Evolutionary conservation across 2,329 filamentous ascomycete genomes (phyloP), one percentile per base, ranked within the genome.

Genomic region (Aspergillus sp.): DNA sequence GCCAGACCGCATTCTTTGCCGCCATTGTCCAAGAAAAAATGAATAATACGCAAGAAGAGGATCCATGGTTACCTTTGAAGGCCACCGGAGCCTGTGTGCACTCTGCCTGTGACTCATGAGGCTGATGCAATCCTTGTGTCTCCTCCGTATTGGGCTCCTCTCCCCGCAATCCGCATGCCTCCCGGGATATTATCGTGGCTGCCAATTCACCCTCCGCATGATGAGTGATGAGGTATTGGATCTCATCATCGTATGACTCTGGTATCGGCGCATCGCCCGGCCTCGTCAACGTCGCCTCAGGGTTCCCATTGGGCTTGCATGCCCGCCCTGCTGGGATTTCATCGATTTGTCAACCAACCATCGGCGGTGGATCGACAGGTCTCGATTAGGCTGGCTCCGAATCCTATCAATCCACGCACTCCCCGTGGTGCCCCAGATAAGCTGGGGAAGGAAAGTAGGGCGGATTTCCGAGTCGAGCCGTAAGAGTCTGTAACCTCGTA

Each of bases 171-270:
- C 45, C 56, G 56, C 45, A 49, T 58, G 57, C 61, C 35, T 63
- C 56, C 64, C 64, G 65, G 62, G 35, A 60, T 54, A 62, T 66
- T 67, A 64, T 67, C 65, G 65, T 67, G 52, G 39, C 39, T 50
- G 27, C 27, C 44, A 21, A 37, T 48, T 31, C 27, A 11, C 27
- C 27, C 9, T 31, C 27, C 27, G 46, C n/a, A 25, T 35, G 58
- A 58, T 59, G 61, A 62, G 46, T 56, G 60, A 65, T 65, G 64
- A 62, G 59, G 59, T 64, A 61, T 62, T 63, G 62, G 59, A 61
- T 61, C 58, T 65, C 59, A 60, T 44, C 55, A 62, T 65, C 60
- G 63, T 63, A 63, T 64, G 63, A 65, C 58, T 60, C 45, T 54
- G 41, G 41, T 49, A 51, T 49, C 48, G 48, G 50, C 54, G 35